Conservation (phyloP, 1,284 basidiomycete genomes). For the Rhodotorula sp. region DNA sequence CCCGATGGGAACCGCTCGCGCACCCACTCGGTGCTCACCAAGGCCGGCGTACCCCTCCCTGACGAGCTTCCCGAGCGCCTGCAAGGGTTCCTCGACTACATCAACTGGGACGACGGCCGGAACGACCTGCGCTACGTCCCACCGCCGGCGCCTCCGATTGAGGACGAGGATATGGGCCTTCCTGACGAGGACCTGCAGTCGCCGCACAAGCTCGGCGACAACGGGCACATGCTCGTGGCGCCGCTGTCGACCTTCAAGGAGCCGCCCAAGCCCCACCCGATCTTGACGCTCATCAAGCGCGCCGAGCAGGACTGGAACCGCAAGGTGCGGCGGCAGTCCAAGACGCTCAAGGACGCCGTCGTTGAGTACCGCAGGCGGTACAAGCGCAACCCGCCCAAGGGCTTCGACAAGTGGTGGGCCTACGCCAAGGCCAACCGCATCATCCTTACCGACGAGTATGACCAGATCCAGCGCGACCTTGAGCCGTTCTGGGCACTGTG, state of each 20-base stretch:
- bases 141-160: constrained; percentile 20
- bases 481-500: constrained; percentile 45
- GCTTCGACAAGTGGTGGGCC: constrained; percentile 46
- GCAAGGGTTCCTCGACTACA: constrained; percentile 40
- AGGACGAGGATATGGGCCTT: constrained; percentile 21
- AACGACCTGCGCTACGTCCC: constrained; percentile 37
- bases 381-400: constrained; percentile 53
- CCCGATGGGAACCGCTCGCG: constrained; percentile 37
- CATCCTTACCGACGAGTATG: constrained; percentile 47
- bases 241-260: constrained; percentile 25
- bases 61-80: constrained; percentile 41
- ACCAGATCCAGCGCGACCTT: constrained; percentile 42
- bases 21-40: constrained; percentile 38
- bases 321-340: constrained; percentile 54
- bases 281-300: constrained; percentile 53
- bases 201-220: constrained; percentile 30
- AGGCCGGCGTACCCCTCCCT: constrained; percentile 42
- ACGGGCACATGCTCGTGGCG: constrained; percentile 42
- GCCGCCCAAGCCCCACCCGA: constrained; percentile 41
- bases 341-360: constrained; percentile 55
- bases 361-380: constrained; percentile 54
- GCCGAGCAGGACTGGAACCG: constrained; percentile 55
- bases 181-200: constrained; percentile 19
- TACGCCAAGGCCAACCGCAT: constrained; percentile 43
- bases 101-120: constrained; percentile 34